Base-by-base conservation (phyloP, 306 rosid species). In the Vigna angularis region DNA sequence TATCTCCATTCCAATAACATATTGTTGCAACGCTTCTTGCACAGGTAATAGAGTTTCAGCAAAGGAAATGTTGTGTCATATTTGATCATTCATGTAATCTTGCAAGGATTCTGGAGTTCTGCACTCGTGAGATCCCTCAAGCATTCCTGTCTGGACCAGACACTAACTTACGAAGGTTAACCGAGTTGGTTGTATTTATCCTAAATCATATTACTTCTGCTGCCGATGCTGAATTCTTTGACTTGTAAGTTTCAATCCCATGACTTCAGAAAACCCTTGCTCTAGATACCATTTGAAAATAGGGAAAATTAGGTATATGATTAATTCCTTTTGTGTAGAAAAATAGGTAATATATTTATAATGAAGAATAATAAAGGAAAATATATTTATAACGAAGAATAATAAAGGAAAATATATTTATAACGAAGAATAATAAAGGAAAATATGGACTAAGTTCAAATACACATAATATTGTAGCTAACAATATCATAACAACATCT, bases 71-170 rank as follows among this genome's bases (percentile, higher is more conserved):
- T 83, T 84, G 84, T 84, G 91, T 91, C 75, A 90, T 93, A 83
- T 95, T 89, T 85, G 99, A 95, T 84, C 99, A 93, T 70, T 95
- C 99, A 32, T 91, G 99, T 83, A 95, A 95, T 86, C 98, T 95
- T 73, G 86, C 98, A 53, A 88, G 96, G 85, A 89, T 93, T 70
- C 73, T 93, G 79, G 98, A 95, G 83, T 95, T 95, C 72, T 91
- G 91, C 76, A 93, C 99, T 56, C 93, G 20, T 28, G 93, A 90
- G 74, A 90, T 93, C 74, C 99, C 99, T 85, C 97, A 90, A 79
- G 93, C 96, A 83, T 95, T 95, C 82, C 77, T 95, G 79, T 83
- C 80, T 76, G 98, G 97, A 76, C 81, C 88, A 47, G 96, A 95
- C 78, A 95, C 99, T 65, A 95, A 95, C 86, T 89, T 93, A 45